Evolutionary conservation across 805 yeast species (phyloP), one percentile per base, ranked within the genome.

Genomic region (Cyberlindnera xylosilytica): DNA sequence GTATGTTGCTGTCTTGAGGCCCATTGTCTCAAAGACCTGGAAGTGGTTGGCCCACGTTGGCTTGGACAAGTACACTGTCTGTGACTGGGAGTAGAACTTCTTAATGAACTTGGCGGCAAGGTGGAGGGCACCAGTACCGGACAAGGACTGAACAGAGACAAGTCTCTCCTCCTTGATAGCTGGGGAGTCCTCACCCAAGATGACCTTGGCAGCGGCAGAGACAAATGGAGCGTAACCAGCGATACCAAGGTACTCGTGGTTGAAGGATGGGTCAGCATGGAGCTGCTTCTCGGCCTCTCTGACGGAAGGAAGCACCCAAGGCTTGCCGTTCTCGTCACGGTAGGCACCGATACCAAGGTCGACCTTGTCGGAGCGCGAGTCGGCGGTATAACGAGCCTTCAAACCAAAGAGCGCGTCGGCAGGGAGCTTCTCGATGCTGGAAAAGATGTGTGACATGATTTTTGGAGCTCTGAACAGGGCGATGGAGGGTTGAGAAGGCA

Each of bases 1-100:
- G 62, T 93, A 91, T 15, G 70, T 64, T 28, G 71, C 79, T 30
- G 83, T 81, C 51, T 73, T 68, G 41, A 87, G 71, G 5, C 95
- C 96, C 47, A 78, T 71, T 41, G 76, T 68, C 52, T 76, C 72
- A 63, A 90, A 93, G 52, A 91, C 86, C 62, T 83, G 89, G 62
- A 75, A 73, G 69, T 91, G 99, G 71, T 93, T 93, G 40, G 93
- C 96, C 99, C 99, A 91, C n/a, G 98, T 89, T 52, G 99, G 99
- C 45, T 75, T 69, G 12, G 96, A 85, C 39, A 90, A 60, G 63
- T 87, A 88, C 37, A 90, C 72, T 20, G 71, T 65, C 45, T 68
- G 55, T 62, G 70, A 39, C 61, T 68, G 53, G 1, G 49, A 50
- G 46, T 66, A 54, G 45, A 67, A 63, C 29, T 56, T 54, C n/a